Conservation (phyloP, 441 rosid genomes). For the Erysimum pusillum region DNA sequence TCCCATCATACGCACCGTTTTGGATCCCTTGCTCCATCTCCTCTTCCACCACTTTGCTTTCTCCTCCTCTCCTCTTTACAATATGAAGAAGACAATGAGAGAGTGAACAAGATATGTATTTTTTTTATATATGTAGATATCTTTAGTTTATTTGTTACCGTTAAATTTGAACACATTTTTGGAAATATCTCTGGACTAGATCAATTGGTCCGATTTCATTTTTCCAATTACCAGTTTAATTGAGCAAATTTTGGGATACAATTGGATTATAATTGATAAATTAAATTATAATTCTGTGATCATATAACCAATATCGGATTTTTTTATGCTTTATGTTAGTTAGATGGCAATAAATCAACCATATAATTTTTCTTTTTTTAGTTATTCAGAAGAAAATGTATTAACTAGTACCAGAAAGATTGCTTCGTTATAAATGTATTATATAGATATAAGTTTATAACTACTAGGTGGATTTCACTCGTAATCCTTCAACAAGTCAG, state of each 20-base stretch:
- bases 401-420: no score
- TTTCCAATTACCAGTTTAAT: constrained; percentile 9
- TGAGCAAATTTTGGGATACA: neutral
- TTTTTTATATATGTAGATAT: neutral
- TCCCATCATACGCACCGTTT: constrained; percentile 49
- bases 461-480: constrained; percentile 35
- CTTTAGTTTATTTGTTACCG: constrained; percentile 43
- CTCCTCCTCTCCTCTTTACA: constrained; percentile 2
- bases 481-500: neutral
- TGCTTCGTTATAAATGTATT: no score
- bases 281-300: constrained; percentile 4
- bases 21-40: constrained; percentile 45
- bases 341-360: no score
- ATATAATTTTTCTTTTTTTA: no score
- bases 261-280: constrained; percentile 3
- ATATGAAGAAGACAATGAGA: constrained; percentile 24
- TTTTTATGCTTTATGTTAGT: neutral
- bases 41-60: constrained; percentile 32
- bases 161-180: constrained; percentile 31
- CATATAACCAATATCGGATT: constrained; percentile 9
- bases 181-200: constrained; percentile 40
- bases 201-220: constrained; percentile 17
- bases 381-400: no score
- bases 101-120: constrained; percentile 3
- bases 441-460: neutral